Evolutionary conservation across 768 basidiomycete species (phyloP), one percentile per base, ranked within the genome.

Genomic region (Amanita subjunquillea): DNA sequence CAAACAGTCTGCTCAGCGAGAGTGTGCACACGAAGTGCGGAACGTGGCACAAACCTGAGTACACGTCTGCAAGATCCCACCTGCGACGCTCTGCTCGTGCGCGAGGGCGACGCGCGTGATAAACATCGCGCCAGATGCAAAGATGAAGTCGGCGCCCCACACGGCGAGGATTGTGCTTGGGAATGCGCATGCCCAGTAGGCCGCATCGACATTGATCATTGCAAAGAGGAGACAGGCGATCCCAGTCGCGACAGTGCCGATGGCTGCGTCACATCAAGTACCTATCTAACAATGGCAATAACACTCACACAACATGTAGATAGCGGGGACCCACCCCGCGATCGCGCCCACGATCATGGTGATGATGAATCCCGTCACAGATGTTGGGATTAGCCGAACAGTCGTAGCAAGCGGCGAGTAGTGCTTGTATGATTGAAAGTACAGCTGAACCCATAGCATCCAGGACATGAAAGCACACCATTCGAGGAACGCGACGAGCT

Each of bases 61-160:
- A 76, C 90, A 80, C 0, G 88, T 88, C 61, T 86, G 84, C 65
- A 90, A 89, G n/a, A 90, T 55, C 9, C 79, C 88, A 3, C 85
- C 88, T 4, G 82, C 80, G 3, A 90, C 71, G 63, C 80, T 83
- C 64, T 91, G 88, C 57, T 91, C 89, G 51, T 85, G 73, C 3
- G 79, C 80, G 0, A 73, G 62, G 1, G 79, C 74, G 7, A 85
- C 72, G 59, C 82, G 83, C 3, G 87, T 82, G 38, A 88, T 77
- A 57, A 85, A 91, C 15, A 91, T 66, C 6, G 83, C 83, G 2
- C 88, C 88, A 0, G 79, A 68, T 0, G 88, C 69, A 59, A 81
- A 90, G 1, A 86, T 79, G 56, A 91, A 86, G 60, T 91, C 89
- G 0, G 80, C 86, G 17, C 89, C 89, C 42, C 87, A 74, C 12